Evolutionary conservation across 345 rosid genomes (phyloP).

Genomic region (Salix caprea): DNA sequence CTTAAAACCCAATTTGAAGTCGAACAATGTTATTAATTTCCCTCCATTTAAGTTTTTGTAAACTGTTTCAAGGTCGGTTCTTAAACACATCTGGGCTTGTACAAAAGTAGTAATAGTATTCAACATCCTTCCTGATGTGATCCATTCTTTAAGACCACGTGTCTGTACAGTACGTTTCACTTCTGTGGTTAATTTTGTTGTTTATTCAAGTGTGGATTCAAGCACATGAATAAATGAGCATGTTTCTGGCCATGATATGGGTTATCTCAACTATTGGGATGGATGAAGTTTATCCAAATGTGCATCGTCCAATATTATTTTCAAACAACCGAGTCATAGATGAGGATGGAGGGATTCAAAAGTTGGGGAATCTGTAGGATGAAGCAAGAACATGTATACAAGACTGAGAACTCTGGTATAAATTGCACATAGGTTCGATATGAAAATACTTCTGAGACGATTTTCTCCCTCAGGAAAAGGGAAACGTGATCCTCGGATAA

Average conservation of each 20-base stretch:
- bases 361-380: background rate
- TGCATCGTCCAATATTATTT: background rate
- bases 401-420: background rate
- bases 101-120: conserved; percentile 5
- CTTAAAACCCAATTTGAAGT: background rate
- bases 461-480: background rate
- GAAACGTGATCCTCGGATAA: no score
- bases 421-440: background rate
- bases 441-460: background rate
- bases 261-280: background rate
- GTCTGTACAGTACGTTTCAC: background rate
- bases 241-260: background rate
- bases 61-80: background rate
- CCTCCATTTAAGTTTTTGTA: background rate
- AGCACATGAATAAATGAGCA: background rate
- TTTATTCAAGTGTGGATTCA: background rate
- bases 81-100: background rate
- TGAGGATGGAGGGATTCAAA: background rate
- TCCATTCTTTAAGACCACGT: background rate
- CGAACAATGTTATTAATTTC: background rate
- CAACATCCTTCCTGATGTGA: background rate
- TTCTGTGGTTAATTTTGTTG: background rate
- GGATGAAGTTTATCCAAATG: background rate
- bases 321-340: background rate
- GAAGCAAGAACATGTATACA: background rate